Conservation (phyloP, 371 early-diverging fungal species). For the Apophysomyces elegans region DNA sequence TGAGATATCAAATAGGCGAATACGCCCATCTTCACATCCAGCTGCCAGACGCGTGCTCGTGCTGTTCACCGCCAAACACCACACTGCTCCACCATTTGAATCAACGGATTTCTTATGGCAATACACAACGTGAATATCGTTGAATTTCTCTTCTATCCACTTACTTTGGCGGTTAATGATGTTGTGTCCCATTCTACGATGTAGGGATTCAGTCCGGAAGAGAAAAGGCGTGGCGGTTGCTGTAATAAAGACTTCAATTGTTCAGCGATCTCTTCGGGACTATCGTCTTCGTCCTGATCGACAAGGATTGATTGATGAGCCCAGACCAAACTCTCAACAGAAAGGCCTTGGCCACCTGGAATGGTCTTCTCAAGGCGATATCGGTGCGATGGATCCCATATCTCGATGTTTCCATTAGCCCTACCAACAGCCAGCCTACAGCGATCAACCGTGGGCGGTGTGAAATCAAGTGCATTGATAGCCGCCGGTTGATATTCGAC, state of each 20-base stretch:
- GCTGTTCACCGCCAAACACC: slow-evolving; percentile 89
- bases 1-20: slow-evolving; percentile 84
- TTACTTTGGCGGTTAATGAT: slow-evolving; percentile 71
- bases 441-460: slow-evolving; percentile 60
- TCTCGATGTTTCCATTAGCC: slow-evolving; percentile 92
- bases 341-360: slow-evolving; percentile 77
- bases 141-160: slow-evolving; percentile 3
- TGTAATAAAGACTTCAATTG: slow-evolving; percentile 52
- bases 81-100: slow-evolving; percentile 91
- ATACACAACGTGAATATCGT: not conserved
- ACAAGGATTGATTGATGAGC: slow-evolving; percentile 72
- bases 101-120: slow-evolving; percentile 53
- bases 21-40: slow-evolving; percentile 93
- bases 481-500: slow-evolving; percentile 87
- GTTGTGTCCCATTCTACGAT: slow-evolving; percentile 90
- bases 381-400: slow-evolving; percentile 77
- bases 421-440: slow-evolving; percentile 82
- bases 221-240: slow-evolving; percentile 81
- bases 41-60: slow-evolving; percentile 80
- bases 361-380: slow-evolving; percentile 81
- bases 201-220: slow-evolving; percentile 84
- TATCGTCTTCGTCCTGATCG: slow-evolving; percentile 66
- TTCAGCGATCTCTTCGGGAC: slow-evolving; percentile 49
- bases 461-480: slow-evolving; percentile 81
- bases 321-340: slow-evolving; percentile 87